Base-by-base conservation (phyloP, 176 grass and related monocot genomes). In the Musa acuminata region DNA sequence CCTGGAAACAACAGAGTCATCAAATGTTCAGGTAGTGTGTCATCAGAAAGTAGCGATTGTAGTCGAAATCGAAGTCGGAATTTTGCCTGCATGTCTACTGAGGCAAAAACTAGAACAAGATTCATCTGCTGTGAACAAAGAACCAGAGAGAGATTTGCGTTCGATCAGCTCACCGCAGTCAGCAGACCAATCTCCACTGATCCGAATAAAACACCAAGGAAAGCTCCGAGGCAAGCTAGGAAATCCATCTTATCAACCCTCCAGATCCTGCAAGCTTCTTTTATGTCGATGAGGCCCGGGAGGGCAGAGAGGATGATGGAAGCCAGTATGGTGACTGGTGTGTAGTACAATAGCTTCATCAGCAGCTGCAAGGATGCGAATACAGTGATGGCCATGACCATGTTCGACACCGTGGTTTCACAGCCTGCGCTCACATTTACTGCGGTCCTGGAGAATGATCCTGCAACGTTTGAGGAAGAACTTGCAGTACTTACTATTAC, bases 181-280 rank as follows among this genome's bases (percentile, higher is more conserved):
- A 75, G 84, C 48, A 98, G 95, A 2, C 95, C 95, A 11, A 98
- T 94, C 71, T 98, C 95, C 49, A 98, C 88, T 0, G 95, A 98
- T 16, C 90, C 86, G 72, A 98, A 98, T 49, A 98, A 85, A 52
- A 98, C 95, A 19, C 95, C 95, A 43, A 87, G 9, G 53, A 99
- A 98, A 12, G 95, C 88, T 57, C 95, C 88, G 3, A 87, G 27
- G 67, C 95, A 98, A 67, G 76, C 93, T 13, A 98, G 43, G 72
- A 91, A 98, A 80, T 99, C 95, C 88, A 94, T 94, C 80, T 99
- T 99, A 73, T 99, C 95, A 0, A 99, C 72, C 59, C 83, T 89
- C 86, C 90, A 99, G 55, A 99, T 91, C 58, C 59, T 85, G 78
- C 22, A 80, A 21, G 88, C 90, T 85, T 91, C 90, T 50, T 91